Conservation (phyloP, 2,329 filamentous ascomycete genomes). For the Talaromyces sp. region DNA sequence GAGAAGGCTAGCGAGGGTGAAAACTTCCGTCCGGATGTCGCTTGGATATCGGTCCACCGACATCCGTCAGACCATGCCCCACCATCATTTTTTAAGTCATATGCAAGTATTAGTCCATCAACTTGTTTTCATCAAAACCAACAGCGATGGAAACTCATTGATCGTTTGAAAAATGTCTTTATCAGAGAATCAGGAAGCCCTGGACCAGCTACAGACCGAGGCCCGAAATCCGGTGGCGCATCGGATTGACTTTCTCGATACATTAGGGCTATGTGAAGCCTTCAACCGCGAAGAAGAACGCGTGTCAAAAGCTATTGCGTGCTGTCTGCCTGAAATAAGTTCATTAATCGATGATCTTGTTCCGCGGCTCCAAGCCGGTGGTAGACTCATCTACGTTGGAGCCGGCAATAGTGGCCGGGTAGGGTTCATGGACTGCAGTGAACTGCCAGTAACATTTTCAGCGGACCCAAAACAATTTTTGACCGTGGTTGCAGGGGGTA, state of each 20-base stretch:
- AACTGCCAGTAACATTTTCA: constrained; percentile 3
- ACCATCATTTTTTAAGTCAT: too few relatives aligned
- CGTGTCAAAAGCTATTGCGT: background rate
- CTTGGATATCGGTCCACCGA: background rate
- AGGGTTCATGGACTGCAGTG: constrained; percentile 4
- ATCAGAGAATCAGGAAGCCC: background rate
- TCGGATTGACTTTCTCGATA: background rate
- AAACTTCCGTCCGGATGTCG: background rate
- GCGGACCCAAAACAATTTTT: background rate
- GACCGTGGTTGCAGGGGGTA: background rate
- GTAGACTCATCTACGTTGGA: constrained; percentile 5
- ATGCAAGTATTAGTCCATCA: background rate
- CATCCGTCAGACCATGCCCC: background rate
- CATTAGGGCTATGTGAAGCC: background rate
- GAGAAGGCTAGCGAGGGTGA: background rate
- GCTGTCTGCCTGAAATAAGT: background rate
- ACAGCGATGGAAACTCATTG: background rate
- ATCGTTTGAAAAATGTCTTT: background rate
- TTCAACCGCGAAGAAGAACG: background rate
- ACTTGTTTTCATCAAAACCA: background rate
- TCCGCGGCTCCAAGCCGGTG: background rate
- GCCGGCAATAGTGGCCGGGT: constrained; percentile 1
- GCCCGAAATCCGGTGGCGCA: constrained; percentile 1
- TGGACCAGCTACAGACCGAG: background rate
- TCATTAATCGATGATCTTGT: background rate